Conservation (phyloP, 345 rosid species). For the Excoecaria agallocha region DNA sequence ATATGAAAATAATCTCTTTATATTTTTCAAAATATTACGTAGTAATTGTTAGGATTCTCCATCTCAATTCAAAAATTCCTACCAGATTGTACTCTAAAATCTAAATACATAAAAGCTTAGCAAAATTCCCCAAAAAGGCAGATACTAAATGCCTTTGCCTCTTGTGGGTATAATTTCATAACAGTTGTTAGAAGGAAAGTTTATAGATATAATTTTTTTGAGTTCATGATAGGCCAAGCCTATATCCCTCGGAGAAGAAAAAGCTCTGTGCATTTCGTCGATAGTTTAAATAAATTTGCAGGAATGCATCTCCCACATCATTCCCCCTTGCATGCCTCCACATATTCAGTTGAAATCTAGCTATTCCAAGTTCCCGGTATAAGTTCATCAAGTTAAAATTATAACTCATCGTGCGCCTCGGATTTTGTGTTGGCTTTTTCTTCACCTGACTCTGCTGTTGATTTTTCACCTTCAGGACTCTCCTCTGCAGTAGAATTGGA, state of each 20-base stretch:
- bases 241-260: not conserved
- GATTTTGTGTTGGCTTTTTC: constrained; percentile 29
- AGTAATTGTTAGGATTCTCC: not conserved
- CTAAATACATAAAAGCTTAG: not conserved
- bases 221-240: constrained; percentile 9
- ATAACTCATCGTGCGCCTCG: constrained; percentile 63
- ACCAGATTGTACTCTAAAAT: not conserved
- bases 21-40: too few species aligned
- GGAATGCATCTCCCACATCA: not conserved
- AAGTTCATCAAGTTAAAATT: constrained; percentile 17
- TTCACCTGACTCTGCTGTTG: constrained; percentile 25
- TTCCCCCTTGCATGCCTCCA: constrained; percentile 3
- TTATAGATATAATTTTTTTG: not conserved
- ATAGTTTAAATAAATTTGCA: not conserved
- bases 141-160: constrained; percentile 1
- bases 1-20: too few species aligned
- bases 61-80: not conserved
- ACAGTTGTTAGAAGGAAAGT: not conserved
- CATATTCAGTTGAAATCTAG: constrained; percentile 1
- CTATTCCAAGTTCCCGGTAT: not conserved
- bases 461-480: constrained; percentile 23
- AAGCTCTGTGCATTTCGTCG: not conserved
- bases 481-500: constrained; percentile 39
- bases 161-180: not conserved
- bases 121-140: constrained; percentile 11